A percentile compares a stretch with the other conserved stretches of the same genome.
phyloP scores from a whole-genome alignment of 2,329 filamentous ascomycete genomes.

The Penicillium psychrosexuale region DNA sequence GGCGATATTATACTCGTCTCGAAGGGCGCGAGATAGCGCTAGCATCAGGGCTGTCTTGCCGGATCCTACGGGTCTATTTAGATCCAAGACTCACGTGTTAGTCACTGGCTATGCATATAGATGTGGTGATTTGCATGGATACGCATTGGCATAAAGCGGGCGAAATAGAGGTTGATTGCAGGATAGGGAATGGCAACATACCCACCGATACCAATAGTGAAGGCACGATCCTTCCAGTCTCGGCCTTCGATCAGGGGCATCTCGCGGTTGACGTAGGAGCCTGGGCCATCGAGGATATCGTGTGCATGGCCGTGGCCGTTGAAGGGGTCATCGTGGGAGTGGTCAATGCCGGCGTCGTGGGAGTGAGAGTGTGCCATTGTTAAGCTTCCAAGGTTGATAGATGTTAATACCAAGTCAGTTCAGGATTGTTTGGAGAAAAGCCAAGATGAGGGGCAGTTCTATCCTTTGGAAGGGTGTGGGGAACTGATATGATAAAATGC shows the following conservation, averaged over 20 bases:
- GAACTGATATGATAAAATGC: conserved; percentile 19
- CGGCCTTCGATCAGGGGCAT: conserved; percentile 90
- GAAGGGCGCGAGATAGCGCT: conserved; percentile 79
- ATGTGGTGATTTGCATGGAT: neutral
- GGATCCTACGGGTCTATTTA: conserved; percentile 78
- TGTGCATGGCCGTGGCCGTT: conserved; percentile 84
- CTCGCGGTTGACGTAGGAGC: conserved; percentile 83
- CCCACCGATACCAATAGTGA: conserved; percentile 98
- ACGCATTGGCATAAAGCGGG: neutral
- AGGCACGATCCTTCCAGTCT: conserved; percentile 83
- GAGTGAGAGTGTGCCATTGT: conserved; percentile 41
- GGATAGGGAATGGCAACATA: conserved; percentile 45
- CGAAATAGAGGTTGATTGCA: neutral
- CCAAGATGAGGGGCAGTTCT: conserved; percentile 15
- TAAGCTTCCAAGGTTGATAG: neutral
- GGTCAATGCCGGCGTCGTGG: conserved; percentile 36
- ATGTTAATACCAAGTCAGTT: neutral
- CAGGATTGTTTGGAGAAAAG: neutral
- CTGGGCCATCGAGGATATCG: conserved; percentile 90
- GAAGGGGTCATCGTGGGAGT: conserved; percentile 55
- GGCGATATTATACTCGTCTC: conserved; percentile 77
- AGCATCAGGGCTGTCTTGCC: conserved; percentile 98
- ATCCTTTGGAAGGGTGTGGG: conserved; percentile 11
- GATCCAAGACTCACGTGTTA: neutral
- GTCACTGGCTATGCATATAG: neutral